A percentile compares a stretch with the other conserved stretches of the same genome.
Evolutionary conservation across 768 basidiomycete genomes (phyloP).

Genomic region (Podaxis carcinomalis): DNA sequence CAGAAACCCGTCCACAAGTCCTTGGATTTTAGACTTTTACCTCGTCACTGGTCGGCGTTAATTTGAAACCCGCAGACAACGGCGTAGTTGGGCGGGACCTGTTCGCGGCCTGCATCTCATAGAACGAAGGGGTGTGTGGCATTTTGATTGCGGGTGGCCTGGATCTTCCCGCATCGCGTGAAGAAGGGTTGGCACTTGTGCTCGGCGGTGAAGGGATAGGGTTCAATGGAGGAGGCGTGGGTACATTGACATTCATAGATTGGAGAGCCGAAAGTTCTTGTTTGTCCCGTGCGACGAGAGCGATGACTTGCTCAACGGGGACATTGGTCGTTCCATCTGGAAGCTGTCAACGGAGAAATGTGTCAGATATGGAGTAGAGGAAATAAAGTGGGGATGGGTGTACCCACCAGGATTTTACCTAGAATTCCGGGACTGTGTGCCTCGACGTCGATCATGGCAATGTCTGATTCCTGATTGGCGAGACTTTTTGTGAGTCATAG

Average conservation of each 20-base stretch:
- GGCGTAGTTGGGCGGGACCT: conserved; percentile 15
- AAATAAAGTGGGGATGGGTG: conserved; percentile 27
- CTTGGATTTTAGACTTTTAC: neutral
- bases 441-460: conserved; percentile 97
- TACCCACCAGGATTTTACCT: conserved; percentile 85
- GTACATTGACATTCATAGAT: conserved; percentile 15
- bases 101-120: conserved; percentile 26
- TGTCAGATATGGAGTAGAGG: conserved; percentile 34
- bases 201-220: conserved; percentile 22
- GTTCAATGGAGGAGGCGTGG: conserved; percentile 23
- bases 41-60: conserved; percentile 1
- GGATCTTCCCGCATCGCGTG: conserved; percentile 16
- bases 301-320: conserved; percentile 84
- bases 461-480: conserved; percentile 78
- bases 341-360: conserved; percentile 15
- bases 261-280: conserved; percentile 25
- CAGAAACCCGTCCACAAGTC: neutral
- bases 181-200: conserved; percentile 15
- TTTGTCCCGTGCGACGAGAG: conserved; percentile 72
- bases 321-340: conserved; percentile 81
- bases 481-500: neutral
- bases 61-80: neutral
- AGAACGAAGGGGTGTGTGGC: conserved; percentile 24
- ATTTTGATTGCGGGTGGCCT: conserved; percentile 19
- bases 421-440: conserved; percentile 95